phyloP scores from a whole-genome alignment of 495 filamentous ascomycete genomes.

The Xylaria castorea region DNA sequence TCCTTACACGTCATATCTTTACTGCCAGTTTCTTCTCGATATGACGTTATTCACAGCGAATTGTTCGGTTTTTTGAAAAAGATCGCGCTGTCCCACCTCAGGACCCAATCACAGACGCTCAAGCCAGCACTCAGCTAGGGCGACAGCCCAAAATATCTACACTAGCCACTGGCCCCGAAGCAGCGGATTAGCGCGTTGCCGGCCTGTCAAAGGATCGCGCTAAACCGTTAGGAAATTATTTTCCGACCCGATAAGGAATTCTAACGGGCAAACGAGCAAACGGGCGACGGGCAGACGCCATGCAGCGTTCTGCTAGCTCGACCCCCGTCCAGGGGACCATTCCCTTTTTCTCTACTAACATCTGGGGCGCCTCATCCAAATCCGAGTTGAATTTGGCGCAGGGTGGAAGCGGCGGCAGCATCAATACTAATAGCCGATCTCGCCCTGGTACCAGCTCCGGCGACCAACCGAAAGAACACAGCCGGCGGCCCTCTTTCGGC shows the following conservation, averaged over 20 bases:
- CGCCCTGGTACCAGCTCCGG: constrained; percentile 51
- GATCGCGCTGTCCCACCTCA: constrained; percentile 1
- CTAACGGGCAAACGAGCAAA: background rate
- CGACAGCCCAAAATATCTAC: background rate
- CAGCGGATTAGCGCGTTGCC: constrained; percentile 16
- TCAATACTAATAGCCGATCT: constrained; percentile 41
- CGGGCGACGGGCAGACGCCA: constrained; percentile 33
- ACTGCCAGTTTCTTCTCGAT: background rate
- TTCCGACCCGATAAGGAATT: constrained; percentile 19
- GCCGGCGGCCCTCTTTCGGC: constrained; percentile 50
- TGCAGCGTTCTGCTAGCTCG: constrained; percentile 48
- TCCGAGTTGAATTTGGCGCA: constrained; percentile 12
- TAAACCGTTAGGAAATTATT: constrained; percentile 19
- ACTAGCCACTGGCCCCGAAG: constrained; percentile 2
- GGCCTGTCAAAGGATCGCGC: constrained; percentile 22
- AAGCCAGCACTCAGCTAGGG: background rate
- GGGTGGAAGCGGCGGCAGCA: constrained; percentile 11
- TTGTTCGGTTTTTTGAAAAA: background rate
- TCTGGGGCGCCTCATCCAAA: constrained; percentile 41
- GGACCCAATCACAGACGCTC: constrained; percentile 13
- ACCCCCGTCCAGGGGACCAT: constrained; percentile 47
- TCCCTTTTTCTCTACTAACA: constrained; percentile 52
- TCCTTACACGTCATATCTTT: background rate
- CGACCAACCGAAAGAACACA: constrained; percentile 52
- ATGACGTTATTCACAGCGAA: background rate